Base-by-base conservation (phyloP, 805 yeast genomes). In the Metschnikowia dekortorum region DNA sequence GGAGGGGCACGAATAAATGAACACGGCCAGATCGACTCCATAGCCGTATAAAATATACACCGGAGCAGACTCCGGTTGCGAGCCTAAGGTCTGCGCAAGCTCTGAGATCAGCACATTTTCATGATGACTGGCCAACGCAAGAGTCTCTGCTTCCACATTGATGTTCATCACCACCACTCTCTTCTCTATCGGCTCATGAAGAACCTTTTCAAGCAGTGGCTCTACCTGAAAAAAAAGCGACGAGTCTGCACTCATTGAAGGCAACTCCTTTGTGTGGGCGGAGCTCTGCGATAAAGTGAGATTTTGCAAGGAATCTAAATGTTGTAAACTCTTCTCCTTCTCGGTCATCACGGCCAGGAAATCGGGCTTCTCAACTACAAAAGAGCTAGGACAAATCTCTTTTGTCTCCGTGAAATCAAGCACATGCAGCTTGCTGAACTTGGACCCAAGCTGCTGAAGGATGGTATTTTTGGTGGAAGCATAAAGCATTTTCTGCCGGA, bases 1-100 rank as follows among this genome's bases (percentile, higher is more conserved):
- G 0, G 95, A 82, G 3, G 99, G 98, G 66, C 97, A 91, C 7
- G 92, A 78, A 64, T 89, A 89, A 32, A 91, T 80, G 65, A 92
- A 90, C 33, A 80, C 80, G 36, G 61, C 58, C 41, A 73, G 66
- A 1, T 63, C 68, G 7, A 56, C 57, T 1, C 69, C 68, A 53
- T 71, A 71, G 44, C 71, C 76, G 62, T 78, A 78, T 28, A 87
- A 55, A 31, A 81, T 80, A 64, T 82, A 90, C 35, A 60, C 61
- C 69, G 88, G 67, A 83, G 89, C 53, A 61, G 75, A 11, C 6
- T 47, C 54, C 9, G 31, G 13, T 3, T 58, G 40, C 7, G 45
- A 49, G 9, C 61, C 51, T 3, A 46, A 41, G 1, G 71, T 63
- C 9, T 51, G 54, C 8, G 54, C 47, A 16, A 63, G 58, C 3